Percentiles rank a stretch among this genome's conserved stretches.
Conservation (phyloP, 495 filamentous ascomycete genomes). For the Cercophora samala region DNA sequence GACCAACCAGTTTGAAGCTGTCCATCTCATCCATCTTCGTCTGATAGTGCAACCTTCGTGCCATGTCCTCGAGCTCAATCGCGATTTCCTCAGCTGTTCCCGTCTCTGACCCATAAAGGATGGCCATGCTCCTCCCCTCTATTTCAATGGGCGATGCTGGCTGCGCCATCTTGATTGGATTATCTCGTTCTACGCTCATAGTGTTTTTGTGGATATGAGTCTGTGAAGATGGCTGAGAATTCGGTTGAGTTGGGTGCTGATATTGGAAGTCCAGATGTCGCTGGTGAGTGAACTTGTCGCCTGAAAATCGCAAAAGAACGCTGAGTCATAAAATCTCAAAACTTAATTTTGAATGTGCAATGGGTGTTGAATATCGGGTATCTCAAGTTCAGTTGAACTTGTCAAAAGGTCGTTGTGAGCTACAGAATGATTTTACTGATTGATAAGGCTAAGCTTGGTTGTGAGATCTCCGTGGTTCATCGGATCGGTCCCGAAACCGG, state of each 20-base stretch:
- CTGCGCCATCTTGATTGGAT: conserved; percentile 13
- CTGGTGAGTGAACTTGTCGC: not conserved
- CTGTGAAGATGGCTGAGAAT: not conserved
- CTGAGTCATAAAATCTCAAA: not conserved
- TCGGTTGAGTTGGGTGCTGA: not conserved
- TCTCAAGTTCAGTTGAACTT: not conserved
- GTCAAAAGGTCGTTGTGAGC: not conserved
- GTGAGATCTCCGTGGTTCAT: not conserved
- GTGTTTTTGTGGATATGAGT: not conserved
- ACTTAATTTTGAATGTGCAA: not conserved
- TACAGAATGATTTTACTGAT: not conserved
- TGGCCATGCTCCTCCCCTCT: conserved; percentile 59
- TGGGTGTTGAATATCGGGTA: not conserved
- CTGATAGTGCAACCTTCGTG: conserved; percentile 71
- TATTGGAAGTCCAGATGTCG: not conserved
- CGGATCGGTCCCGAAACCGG: conserved; percentile 18
- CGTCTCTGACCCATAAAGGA: conserved; percentile 93
- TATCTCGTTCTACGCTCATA: not conserved
- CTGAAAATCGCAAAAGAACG: not conserved
- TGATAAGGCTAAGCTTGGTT: not conserved
- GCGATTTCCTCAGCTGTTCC: conserved; percentile 89
- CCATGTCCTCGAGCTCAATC: conserved; percentile 69
- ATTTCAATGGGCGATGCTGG: conserved; percentile 15
- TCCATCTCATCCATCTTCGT: conserved; percentile 75
- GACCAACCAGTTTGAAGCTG: conserved; percentile 66